A percentile compares a stretch with the other conserved stretches of the same genome.
These are phyloP conservation scores for Scheffersomyces titani DNA, from an alignment of 1,139 yeast species.

Conservation along the genomic window DNA sequence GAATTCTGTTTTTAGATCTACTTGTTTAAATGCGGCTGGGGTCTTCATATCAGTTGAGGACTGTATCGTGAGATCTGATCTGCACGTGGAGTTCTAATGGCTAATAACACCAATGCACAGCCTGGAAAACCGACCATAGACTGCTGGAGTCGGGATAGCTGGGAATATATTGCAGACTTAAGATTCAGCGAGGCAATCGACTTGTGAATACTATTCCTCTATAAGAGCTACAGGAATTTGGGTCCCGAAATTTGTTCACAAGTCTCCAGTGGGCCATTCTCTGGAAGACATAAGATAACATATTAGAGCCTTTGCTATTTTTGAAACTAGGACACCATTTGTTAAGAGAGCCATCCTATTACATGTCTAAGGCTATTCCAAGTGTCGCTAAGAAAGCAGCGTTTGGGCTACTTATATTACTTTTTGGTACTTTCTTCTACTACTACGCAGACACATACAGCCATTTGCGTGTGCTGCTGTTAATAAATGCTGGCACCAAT, in stretches of 20 bases:
- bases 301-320: too few relatives aligned
- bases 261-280: too few relatives aligned
- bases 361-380: neutral
- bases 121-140: neutral
- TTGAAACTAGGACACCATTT: too few relatives aligned
- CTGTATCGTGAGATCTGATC: neutral
- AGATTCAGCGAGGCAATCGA: too few relatives aligned
- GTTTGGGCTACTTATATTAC: neutral
- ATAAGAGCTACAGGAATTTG: too few relatives aligned
- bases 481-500: neutral
- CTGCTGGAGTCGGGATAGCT: neutral
- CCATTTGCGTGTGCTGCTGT: neutral
- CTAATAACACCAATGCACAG: neutral
- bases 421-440: neutral
- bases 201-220: too few relatives aligned
- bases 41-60: neutral
- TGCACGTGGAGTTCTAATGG: neutral
- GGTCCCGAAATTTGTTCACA: too few relatives aligned
- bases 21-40: too few relatives aligned
- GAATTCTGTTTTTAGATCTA: too few relatives aligned
- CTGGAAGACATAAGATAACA: too few relatives aligned
- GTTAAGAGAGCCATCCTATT: too few relatives aligned
- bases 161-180: neutral
- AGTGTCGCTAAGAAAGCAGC: neutral
- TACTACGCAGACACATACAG: neutral